Evolutionary conservation across 2,329 filamentous ascomycete genomes (phyloP), one percentile per base, ranked within the genome.

Genomic region (Talaromyces sp.): DNA sequence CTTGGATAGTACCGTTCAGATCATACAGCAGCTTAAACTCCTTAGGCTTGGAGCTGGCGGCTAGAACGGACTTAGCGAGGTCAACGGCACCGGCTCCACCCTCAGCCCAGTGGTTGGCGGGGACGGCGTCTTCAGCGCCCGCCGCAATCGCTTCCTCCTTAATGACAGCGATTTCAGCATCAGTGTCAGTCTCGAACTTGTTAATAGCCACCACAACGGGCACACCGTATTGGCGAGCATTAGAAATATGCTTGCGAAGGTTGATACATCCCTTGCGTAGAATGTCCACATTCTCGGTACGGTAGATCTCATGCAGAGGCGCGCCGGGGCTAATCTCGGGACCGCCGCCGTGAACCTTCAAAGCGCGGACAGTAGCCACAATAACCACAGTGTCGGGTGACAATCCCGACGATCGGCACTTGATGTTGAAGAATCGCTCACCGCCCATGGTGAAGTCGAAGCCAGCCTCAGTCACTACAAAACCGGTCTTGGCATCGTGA

Each of bases 401-500:
- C 41, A 99, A 86, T 20, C 93, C 93, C 5, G 93, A 97, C 9
- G 91, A 89, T 55, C 94, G 89, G 79, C 94, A 97, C 82, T 99
- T 99, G 82, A 99, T 97, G 80, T 99, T 97, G 86, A 99, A 97
- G 83, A 99, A 99, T 47, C 94, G 89, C 82, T 99, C 94, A 58
- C 94, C 94, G 60, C 94, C 94, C 94, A 99, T 99, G 66, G 94
- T 97, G 78, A 99, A 99, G 76, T 99, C 94, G 74, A 99, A 99
- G 9, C 94, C 94, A 48, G 94, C 93, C 75, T 99, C 94, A 1
- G 94, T 99, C 33, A 99, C 87, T 19, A 97, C 93, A 66, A 94
- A 97, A 9, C 94, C 94, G 27, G 89, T 85, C 80, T 94, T 93
- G 63, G 86, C 80, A 46, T 85, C 80, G 67, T 92, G 84, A 65